Conservation (phyloP, 164 flowering plant genomes). For the Kalanchoe fedtschenkoi region DNA sequence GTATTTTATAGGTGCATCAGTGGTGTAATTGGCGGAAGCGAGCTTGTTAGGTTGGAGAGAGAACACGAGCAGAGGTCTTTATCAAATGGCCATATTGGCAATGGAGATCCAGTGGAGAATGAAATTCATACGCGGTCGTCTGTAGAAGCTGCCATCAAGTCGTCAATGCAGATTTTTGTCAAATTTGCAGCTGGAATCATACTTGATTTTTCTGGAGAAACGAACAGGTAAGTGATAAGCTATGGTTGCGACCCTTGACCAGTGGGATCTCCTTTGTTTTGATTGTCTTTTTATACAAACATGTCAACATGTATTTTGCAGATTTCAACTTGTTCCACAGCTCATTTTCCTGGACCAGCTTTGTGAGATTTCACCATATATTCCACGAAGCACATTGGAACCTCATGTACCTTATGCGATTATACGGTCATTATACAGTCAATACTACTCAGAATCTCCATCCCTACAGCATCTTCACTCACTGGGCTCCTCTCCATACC, state of each 20-base stretch:
- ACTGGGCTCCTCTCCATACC: slow-evolving; percentile 58
- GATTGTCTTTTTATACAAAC: not conserved
- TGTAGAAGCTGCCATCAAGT: slow-evolving; percentile 64
- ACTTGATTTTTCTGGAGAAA: slow-evolving; percentile 74
- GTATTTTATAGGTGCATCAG: slow-evolving; percentile 64
- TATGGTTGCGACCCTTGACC: not conserved
- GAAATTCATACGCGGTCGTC: slow-evolving; percentile 38
- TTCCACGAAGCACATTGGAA: slow-evolving; percentile 82
- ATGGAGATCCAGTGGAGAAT: slow-evolving; percentile 38
- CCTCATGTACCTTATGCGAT: slow-evolving; percentile 71
- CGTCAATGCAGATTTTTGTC: slow-evolving; percentile 66
- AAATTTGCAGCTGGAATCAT: slow-evolving; percentile 65
- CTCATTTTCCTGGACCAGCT: slow-evolving; percentile 88
- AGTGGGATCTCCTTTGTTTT: not conserved
- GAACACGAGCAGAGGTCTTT: slow-evolving; percentile 49
- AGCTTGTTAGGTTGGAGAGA: slow-evolving; percentile 70
- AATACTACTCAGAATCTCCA: slow-evolving; percentile 62
- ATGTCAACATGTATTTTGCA: slow-evolving; percentile 17
- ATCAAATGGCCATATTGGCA: slow-evolving; percentile 48
- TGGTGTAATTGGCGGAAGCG: slow-evolving; percentile 88
- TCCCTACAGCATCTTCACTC: slow-evolving; percentile 23
- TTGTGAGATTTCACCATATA: slow-evolving; percentile 74
- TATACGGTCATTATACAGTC: slow-evolving; percentile 84
- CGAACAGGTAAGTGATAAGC: slow-evolving; percentile 48
- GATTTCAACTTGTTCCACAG: slow-evolving; percentile 78